A percentile compares a stretch with the other conserved stretches of the same genome.
Conservation (phyloP, 176 grass and related monocot species). For the Triticum timopheevii region DNA sequence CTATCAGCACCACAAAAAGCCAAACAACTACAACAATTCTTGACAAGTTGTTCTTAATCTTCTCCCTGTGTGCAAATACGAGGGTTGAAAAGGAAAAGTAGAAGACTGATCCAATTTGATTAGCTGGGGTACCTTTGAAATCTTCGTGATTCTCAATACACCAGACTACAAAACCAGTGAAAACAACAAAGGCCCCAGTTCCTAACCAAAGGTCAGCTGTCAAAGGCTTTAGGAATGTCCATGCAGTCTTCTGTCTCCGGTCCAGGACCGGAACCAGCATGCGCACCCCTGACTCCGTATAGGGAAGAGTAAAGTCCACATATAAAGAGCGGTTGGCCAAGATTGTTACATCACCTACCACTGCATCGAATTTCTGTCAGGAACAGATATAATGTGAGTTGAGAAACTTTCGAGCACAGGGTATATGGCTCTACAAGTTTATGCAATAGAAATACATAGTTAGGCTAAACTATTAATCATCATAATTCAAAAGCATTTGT, state of each 20-base stretch:
- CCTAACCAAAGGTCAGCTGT: slow-evolving; percentile 57
- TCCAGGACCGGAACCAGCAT: slow-evolving; percentile 73
- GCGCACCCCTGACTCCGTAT: slow-evolving; percentile 69
- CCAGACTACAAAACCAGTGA: slow-evolving; percentile 70
- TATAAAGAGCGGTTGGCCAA: slow-evolving; percentile 66
- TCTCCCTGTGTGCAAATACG: slow-evolving; percentile 74
- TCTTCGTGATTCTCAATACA: slow-evolving; percentile 67
- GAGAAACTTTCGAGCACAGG: not conserved
- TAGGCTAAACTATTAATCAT: slow-evolving; percentile 4
- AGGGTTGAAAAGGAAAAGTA: slow-evolving; percentile 79
- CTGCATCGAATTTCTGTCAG: slow-evolving; percentile 62
- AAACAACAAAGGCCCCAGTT: slow-evolving; percentile 56
- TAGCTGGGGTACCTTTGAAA: slow-evolving; percentile 47
- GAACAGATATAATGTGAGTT: slow-evolving; percentile 1
- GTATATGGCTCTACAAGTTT: not conserved
- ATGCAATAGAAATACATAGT: not conserved
- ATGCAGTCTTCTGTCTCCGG: slow-evolving; percentile 52
- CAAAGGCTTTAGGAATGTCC: slow-evolving; percentile 76
- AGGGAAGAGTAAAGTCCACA: slow-evolving; percentile 81
- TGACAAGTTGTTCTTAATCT: slow-evolving; percentile 61
- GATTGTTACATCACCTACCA: slow-evolving; percentile 81
- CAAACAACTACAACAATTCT: slow-evolving; percentile 58
- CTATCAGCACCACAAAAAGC: slow-evolving; percentile 80
- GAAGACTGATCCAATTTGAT: slow-evolving; percentile 61
- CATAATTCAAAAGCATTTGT: not conserved